Evolutionary conservation across 2,329 filamentous ascomycete genomes (phyloP), one percentile per base, ranked within the genome.

Genomic region (Aspergillus latus): DNA sequence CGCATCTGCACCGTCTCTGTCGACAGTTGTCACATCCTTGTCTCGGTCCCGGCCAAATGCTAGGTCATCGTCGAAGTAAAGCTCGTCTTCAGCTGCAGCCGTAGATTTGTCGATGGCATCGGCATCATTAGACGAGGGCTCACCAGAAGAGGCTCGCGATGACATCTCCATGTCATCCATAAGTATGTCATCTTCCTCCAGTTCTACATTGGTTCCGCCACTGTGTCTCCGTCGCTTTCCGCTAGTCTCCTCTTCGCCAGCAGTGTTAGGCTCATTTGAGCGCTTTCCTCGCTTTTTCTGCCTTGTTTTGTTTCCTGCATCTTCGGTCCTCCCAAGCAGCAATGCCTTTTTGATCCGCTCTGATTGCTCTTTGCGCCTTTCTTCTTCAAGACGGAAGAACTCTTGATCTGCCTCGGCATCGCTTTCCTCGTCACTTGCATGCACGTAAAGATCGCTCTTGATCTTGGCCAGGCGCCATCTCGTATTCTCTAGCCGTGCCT

Each of bases 361-460:
- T 29, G 74, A 74, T 50, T 81, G 82, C 48, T 82, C 82, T 61
- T 84, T 80, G 48, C 89, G 80, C 58, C 88, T 79, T 61, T 82
- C 76, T 71, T 87, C 85, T 74, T 97, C 92, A 13, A 84, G 81
- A 2, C 82, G 85, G 73, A 93, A 97, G 74, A 97, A 97, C 16
- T 83, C 85, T 21, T 70, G 78, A 73, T 89, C 84, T 55, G 84
- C 83, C 46, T 92, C 90, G 34, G 83, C 85, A 66, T 96, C 91
- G n/a, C 83, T 87, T 64, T 96, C 92, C 52, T 97, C 93, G 69
- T 97, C 94, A 63, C 88, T 91, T 37, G 88, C 86, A 56, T 88
- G 84, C 49, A 99, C 88, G 66, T 86, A 93, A 40, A 93, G 75
- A 26, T 87, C 86, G 66, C 89, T 95, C 79, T 97, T 97, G 75